phyloP scores from a whole-genome alignment of 176 grass and related monocot genomes.

The Echinochloa phyllopogon region DNA sequence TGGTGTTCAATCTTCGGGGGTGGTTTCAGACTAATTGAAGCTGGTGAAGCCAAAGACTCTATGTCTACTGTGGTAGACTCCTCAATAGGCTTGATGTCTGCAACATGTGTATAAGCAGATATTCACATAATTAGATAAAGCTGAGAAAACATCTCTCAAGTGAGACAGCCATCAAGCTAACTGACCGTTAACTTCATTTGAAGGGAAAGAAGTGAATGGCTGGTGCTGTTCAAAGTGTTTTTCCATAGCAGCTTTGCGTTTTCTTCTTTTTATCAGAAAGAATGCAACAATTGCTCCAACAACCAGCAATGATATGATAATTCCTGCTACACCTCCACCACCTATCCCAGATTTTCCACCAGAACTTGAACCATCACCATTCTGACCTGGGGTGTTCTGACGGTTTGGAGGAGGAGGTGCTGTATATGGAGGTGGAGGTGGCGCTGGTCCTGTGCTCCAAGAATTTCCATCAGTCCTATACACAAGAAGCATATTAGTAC shows the following conservation, averaged over 20 bases:
- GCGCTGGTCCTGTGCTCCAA: conserved; percentile 86
- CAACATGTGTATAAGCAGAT: conserved; percentile 40
- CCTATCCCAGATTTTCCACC: conserved; percentile 71
- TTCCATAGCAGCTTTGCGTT: conserved; percentile 48
- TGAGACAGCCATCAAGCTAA: conserved; percentile 11
- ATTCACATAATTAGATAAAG: conserved; percentile 35
- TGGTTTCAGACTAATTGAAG: conserved; percentile 72
- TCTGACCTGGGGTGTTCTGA: conserved; percentile 64
- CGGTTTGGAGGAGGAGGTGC: conserved; percentile 75
- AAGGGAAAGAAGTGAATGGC: conserved; percentile 68
- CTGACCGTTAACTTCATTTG: conserved; percentile 80
- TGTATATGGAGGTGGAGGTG: conserved; percentile 85
- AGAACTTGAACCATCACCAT: conserved; percentile 44
- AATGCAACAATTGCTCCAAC: conserved; percentile 75
- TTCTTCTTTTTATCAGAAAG: conserved; percentile 77
- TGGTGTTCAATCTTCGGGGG: conserved; percentile 72
- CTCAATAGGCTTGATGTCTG: conserved; percentile 66
- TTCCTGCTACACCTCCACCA: conserved; percentile 81
- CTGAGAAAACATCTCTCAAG: not conserved
- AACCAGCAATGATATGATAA: conserved; percentile 80
- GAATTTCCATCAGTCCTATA: conserved; percentile 88
- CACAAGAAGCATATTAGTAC: conserved; percentile 34
- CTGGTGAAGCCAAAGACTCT: conserved; percentile 52
- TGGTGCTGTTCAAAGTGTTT: conserved; percentile 75
- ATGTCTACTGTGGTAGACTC: conserved; percentile 57